phyloP scores from a whole-genome alignment of 257 asterid species.

The Anisodus acutangulus region DNA sequence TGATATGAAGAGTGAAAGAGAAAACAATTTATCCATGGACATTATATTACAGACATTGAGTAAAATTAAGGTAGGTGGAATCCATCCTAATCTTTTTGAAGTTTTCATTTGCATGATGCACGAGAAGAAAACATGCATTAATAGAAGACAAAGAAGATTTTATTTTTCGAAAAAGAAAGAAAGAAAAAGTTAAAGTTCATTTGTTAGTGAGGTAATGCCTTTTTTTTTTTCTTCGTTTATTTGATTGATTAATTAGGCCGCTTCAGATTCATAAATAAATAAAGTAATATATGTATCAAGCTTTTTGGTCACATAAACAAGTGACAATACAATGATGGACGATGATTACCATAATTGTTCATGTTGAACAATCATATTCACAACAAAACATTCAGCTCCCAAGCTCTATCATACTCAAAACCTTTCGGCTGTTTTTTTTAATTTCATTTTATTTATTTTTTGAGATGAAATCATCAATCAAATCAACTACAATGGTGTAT shows the following conservation, averaged over 20 bases:
- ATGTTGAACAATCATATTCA: background rate
- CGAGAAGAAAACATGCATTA: conserved; percentile 26
- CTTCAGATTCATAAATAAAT: background rate
- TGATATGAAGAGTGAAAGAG: background rate
- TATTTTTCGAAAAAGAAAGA: background rate
- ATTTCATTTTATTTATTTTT: background rate
- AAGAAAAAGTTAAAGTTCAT: background rate
- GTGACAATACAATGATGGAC: conserved; percentile 13
- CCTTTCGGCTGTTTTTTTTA: background rate
- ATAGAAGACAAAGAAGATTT: background rate
- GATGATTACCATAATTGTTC: conserved; percentile 27
- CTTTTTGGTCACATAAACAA: conserved; percentile 24
- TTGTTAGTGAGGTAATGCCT: background rate
- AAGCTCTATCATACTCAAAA: background rate
- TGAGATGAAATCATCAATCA: background rate
- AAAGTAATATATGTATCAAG: background rate
- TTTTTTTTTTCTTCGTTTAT: background rate
- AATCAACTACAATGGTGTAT: background rate
- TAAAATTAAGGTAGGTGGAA: conserved; percentile 2
- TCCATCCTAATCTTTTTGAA: conserved; percentile 19
- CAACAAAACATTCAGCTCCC: conserved; percentile 1
- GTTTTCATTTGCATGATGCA: conserved; percentile 22
- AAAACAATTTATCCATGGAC: background rate
- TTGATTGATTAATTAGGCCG: conserved; percentile 19
- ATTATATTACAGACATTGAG: background rate